Evolutionary conservation across 2,329 filamentous ascomycete genomes (phyloP).

Genomic region (Bipolaris cookei): DNA sequence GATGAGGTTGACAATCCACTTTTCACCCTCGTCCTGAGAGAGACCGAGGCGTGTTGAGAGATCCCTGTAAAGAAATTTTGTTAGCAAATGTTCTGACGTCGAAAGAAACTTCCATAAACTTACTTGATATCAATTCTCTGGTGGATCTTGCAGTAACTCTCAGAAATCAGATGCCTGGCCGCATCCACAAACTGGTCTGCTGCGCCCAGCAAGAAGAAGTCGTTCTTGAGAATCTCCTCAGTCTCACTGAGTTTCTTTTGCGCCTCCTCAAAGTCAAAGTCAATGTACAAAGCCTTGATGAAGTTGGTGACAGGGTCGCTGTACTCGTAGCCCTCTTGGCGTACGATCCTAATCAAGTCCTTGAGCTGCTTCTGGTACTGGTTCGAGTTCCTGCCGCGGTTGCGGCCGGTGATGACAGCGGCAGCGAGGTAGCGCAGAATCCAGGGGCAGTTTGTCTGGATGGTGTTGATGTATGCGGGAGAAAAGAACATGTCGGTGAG

Average conservation of each 20-base stretch:
- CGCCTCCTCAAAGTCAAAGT: conserved; percentile 97
- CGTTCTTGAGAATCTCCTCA: conserved; percentile 86
- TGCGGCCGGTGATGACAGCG: conserved; percentile 88
- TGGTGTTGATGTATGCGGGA: conserved; percentile 97
- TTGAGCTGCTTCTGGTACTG: conserved; percentile 99
- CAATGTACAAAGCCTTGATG: conserved; percentile 92
- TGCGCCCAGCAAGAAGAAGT: conserved; percentile 91
- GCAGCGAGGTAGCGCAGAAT: conserved; percentile 91
- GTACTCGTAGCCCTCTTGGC: conserved; percentile 98
- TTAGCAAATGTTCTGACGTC: conserved; percentile 8
- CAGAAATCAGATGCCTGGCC: conserved; percentile 94
- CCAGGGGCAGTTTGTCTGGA: conserved; percentile 98
- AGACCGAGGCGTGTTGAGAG: conserved; percentile 90
- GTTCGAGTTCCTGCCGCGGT: conserved; percentile 73
- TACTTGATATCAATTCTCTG: conserved; percentile 95
- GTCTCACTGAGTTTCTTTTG: conserved; percentile 85
- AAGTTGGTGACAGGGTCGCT: conserved; percentile 95
- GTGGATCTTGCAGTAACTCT: conserved; percentile 99
- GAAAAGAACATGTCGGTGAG: conserved; percentile 98
- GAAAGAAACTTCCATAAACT: conserved; percentile 32
- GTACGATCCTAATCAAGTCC: conserved; percentile 92
- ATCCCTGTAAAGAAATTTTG: conserved; percentile 61
- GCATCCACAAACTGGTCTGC: conserved; percentile 91
- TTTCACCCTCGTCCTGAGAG: conserved; percentile 94
- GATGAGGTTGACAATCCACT: conserved; percentile 99